Evolutionary conservation across 495 filamentous ascomycete species (phyloP).

Genomic region (Penicillium fimorum): DNA sequence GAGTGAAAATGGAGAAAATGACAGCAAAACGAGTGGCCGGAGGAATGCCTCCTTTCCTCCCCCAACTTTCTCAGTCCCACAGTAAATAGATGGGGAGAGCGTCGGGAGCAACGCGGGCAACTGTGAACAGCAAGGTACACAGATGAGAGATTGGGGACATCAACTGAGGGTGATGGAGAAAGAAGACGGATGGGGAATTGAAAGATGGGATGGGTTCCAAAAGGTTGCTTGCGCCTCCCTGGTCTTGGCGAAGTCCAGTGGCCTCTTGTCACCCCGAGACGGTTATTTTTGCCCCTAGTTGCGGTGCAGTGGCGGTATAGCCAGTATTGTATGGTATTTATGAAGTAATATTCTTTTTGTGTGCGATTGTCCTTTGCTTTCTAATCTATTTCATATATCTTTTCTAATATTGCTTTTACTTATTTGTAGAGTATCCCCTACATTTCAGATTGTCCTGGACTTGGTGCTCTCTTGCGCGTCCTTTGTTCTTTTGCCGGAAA

Average conservation of each 20-base stretch:
- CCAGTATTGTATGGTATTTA: slow-evolving; percentile 4
- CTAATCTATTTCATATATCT: background rate
- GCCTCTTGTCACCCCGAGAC: slow-evolving; percentile 27
- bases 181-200: slow-evolving; percentile 20
- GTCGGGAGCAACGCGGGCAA: slow-evolving; percentile 34
- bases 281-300: slow-evolving; percentile 20
- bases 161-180: slow-evolving; percentile 16
- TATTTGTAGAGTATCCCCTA: background rate
- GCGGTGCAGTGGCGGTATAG: background rate
- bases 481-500: background rate
- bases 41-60: slow-evolving; percentile 50
- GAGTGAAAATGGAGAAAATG: slow-evolving; percentile 22
- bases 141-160: slow-evolving; percentile 19
- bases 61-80: slow-evolving; percentile 37
- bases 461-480: background rate
- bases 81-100: slow-evolving; percentile 25
- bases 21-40: slow-evolving; percentile 49
- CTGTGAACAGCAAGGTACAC: slow-evolving; percentile 32
- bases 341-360: background rate
- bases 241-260: slow-evolving; percentile 8
- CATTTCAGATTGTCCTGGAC: background rate
- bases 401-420: background rate
- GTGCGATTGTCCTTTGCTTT: background rate
- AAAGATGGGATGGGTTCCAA: slow-evolving; percentile 37
- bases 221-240: slow-evolving; percentile 23